Conservation (phyloP, 2,329 filamentous ascomycete species). For the Paraconiothyrium sp. region DNA sequence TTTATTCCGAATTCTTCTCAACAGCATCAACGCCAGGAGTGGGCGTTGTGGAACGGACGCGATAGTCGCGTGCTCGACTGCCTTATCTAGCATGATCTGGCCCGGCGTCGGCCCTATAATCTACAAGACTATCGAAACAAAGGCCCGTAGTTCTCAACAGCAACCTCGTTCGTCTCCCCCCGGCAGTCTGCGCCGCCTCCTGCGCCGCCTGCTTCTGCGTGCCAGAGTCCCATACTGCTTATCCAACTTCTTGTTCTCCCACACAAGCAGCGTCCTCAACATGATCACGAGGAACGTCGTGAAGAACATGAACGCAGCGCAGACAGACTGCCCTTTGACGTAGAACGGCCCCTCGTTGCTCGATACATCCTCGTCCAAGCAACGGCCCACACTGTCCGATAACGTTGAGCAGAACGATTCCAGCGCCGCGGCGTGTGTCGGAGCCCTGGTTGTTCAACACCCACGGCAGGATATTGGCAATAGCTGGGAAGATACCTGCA, state of each 20-base stretch:
- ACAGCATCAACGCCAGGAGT: not conserved
- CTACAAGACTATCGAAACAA: slow-evolving; percentile 45
- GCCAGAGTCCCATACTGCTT: slow-evolving; percentile 40
- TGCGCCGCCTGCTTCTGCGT: slow-evolving; percentile 34
- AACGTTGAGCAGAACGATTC: slow-evolving; percentile 73
- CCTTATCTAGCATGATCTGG: not conserved
- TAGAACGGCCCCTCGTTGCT: slow-evolving; percentile 43
- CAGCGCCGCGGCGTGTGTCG: slow-evolving; percentile 72
- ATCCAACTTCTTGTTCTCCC: slow-evolving; percentile 51
- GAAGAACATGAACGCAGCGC: slow-evolving; percentile 51
- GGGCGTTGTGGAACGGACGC: not conserved
- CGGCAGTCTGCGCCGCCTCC: slow-evolving; percentile 27
- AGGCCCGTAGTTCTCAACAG: slow-evolving; percentile 47
- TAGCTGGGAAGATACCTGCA: slow-evolving; percentile 71
- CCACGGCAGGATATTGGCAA: slow-evolving; percentile 76
- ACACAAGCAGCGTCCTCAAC: slow-evolving; percentile 42
- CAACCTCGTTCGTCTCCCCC: slow-evolving; percentile 26
- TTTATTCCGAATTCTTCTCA: not conserved
- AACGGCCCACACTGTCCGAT: slow-evolving; percentile 64
- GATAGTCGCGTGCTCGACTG: slow-evolving; percentile 5
- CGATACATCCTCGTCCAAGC: slow-evolving; percentile 47
- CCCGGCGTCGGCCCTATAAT: not conserved
- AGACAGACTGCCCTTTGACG: slow-evolving; percentile 47
- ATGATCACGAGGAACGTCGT: slow-evolving; percentile 41
- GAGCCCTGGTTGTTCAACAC: slow-evolving; percentile 75